phyloP scores from a whole-genome alignment of 140 eudicot genomes.

The Senecio squalidus region DNA sequence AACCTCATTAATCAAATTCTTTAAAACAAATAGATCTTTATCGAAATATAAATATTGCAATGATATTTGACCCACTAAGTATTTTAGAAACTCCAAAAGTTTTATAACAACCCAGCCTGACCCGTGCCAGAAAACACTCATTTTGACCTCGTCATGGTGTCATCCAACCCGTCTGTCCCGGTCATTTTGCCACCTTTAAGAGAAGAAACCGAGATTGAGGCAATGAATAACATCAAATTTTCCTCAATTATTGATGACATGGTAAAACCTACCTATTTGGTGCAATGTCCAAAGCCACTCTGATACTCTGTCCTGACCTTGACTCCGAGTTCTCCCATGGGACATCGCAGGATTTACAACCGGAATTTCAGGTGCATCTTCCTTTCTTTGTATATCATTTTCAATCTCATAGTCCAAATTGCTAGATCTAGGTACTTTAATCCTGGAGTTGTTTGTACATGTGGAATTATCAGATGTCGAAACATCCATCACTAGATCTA shows the following conservation, averaged over 20 bases:
- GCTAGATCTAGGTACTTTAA: conserved; percentile 34
- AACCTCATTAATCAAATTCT: too few relatives aligned
- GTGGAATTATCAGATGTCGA: conserved; percentile 30
- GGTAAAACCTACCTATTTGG: conserved; percentile 54
- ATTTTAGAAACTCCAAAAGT: too few relatives aligned
- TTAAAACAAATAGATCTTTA: too few relatives aligned
- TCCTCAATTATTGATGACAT: conserved; percentile 2
- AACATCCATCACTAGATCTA: conserved; percentile 70
- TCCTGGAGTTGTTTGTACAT: conserved; percentile 38
- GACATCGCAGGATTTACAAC: conserved; percentile 29
- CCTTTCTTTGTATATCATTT: conserved; percentile 43
- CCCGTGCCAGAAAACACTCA: not conserved
- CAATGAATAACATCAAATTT: not conserved
- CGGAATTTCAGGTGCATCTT: conserved; percentile 45
- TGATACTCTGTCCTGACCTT: conserved; percentile 73
- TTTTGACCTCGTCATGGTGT: conserved; percentile 1
- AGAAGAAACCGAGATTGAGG: not conserved
- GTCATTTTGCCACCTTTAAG: not conserved
- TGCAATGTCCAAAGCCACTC: conserved; percentile 99
- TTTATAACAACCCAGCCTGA: not conserved
- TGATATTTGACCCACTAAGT: too few relatives aligned
- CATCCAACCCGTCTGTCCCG: not conserved
- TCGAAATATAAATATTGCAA: too few relatives aligned
- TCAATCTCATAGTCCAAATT: conserved; percentile 45
- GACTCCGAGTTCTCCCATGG: conserved; percentile 46